Evolutionary conservation across 139 green algal species (phyloP).

Genomic region (Helicosporidium sp.): DNA sequence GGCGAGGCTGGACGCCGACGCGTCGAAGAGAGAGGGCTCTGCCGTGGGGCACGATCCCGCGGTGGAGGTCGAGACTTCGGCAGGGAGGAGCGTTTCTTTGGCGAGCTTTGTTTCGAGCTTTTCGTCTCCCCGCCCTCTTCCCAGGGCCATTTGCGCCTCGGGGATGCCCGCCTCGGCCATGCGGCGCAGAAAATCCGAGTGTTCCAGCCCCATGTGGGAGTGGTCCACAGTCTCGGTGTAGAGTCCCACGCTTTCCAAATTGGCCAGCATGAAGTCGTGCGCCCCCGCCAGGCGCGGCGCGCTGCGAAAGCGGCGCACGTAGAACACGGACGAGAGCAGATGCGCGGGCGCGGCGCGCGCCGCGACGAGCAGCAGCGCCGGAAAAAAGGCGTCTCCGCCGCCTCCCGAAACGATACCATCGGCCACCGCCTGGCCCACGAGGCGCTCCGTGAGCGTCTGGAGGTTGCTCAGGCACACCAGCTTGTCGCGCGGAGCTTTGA

Average conservation of each 20-base stretch:
- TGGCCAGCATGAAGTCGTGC: conserved; percentile 24
- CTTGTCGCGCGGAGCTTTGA: conserved; percentile 90
- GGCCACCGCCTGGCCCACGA: conserved; percentile 7
- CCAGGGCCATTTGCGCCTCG: conserved; percentile 13
- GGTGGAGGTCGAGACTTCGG: no score
- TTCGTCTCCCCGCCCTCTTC: background rate
- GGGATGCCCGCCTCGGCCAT: conserved; percentile 20
- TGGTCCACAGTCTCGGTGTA: conserved; percentile 20
- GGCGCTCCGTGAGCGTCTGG: conserved; percentile 15
- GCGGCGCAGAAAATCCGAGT: conserved; percentile 10
- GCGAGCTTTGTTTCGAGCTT: no score
- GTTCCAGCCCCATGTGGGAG: conserved; percentile 10
- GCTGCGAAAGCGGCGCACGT: conserved; percentile 50
- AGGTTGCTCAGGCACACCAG: conserved; percentile 82
- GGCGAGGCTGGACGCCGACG: no score
- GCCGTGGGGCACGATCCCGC: background rate
- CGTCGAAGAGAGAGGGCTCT: no score
- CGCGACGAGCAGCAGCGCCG: conserved; percentile 72
- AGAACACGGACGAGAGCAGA: conserved; percentile 50
- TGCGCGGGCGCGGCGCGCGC: conserved; percentile 48
- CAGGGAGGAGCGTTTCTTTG: no score
- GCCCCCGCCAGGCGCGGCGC: conserved; percentile 21
- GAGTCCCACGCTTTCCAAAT: no score
- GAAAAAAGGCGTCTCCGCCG: conserved; percentile 88
- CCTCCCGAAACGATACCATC: conserved; percentile 2